These are phyloP conservation scores for Paracamarosporium sp. DNA, from an alignment of 2,329 filamentous ascomycete species.

Conservation along the genomic window DNA sequence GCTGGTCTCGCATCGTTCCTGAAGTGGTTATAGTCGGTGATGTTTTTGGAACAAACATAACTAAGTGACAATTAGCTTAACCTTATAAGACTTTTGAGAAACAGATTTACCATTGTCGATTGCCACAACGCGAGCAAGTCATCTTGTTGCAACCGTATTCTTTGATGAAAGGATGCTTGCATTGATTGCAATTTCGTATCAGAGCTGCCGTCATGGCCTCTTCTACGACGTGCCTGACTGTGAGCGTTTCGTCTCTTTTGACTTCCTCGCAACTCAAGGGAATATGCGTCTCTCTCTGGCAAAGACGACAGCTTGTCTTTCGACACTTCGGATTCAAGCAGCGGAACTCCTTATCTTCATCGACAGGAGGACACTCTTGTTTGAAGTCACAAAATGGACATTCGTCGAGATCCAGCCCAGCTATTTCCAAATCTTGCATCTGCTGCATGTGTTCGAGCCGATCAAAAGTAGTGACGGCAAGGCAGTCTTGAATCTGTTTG, in stretches of 20 bases:
- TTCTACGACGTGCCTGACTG: slow-evolving; percentile 72
- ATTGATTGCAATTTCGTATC: slow-evolving; percentile 76
- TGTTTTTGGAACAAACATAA: slow-evolving; percentile 73
- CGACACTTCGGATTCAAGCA: slow-evolving; percentile 73
- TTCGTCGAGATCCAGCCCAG: slow-evolving; percentile 73
- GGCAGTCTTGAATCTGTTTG: slow-evolving; percentile 61
- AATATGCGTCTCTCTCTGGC: slow-evolving; percentile 72
- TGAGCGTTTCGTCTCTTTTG: slow-evolving; percentile 65
- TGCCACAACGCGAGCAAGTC: slow-evolving; percentile 67
- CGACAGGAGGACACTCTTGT: slow-evolving; percentile 72
- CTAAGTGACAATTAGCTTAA: slow-evolving; percentile 47
- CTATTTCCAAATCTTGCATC: slow-evolving; percentile 71
- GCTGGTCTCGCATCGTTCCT: slow-evolving; percentile 51
- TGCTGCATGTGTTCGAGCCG: slow-evolving; percentile 76
- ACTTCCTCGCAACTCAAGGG: slow-evolving; percentile 74
- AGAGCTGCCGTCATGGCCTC: slow-evolving; percentile 84
- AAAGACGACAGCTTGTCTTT: slow-evolving; percentile 62
- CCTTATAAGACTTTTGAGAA: not conserved
- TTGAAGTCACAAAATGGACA: slow-evolving; percentile 87
- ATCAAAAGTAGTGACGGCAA: slow-evolving; percentile 64
- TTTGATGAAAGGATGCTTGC: slow-evolving; percentile 80
- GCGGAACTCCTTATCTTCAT: slow-evolving; percentile 74
- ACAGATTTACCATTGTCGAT: slow-evolving; percentile 59
- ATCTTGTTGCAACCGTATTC: slow-evolving; percentile 85
- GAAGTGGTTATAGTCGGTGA: slow-evolving; percentile 75